Conservation (phyloP, 2,329 filamentous ascomycete species). For the Colletotrichum endophyticum region DNA sequence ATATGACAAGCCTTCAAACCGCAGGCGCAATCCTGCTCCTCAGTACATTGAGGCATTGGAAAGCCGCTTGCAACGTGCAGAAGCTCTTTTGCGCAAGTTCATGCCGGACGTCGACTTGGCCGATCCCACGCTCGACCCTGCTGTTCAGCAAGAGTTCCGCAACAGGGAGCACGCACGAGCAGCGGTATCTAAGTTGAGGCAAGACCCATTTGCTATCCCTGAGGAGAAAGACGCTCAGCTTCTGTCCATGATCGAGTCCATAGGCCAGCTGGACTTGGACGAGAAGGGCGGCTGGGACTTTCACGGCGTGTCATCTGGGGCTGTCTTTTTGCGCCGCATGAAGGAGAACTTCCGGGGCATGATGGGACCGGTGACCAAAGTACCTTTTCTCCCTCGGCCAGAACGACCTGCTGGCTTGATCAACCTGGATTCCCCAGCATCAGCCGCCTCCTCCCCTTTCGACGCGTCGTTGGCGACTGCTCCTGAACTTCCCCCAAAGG, state of each 20-base stretch:
- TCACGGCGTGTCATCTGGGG: constrained; percentile 89
- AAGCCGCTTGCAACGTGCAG: constrained; percentile 80
- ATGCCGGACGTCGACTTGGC: constrained; percentile 85
- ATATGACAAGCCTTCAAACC: constrained; percentile 93
- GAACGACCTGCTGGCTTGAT: constrained; percentile 53
- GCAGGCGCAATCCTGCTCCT: constrained; percentile 86
- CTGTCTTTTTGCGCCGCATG: constrained; percentile 86
- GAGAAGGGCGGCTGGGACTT: constrained; percentile 95
- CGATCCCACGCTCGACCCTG: constrained; percentile 81
- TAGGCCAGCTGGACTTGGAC: constrained; percentile 88
- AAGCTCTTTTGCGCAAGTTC: constrained; percentile 78
- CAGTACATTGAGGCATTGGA: constrained; percentile 94
- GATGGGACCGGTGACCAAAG: constrained; percentile 67
- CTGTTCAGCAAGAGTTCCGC: constrained; percentile 72
- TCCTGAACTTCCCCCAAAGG: constrained; percentile 72
- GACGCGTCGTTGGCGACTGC: constrained; percentile 57
- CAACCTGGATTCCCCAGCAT: constrained; percentile 72
- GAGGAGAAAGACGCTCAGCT: constrained; percentile 73
- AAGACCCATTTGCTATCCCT: constrained; percentile 32
- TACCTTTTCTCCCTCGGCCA: constrained; percentile 61
- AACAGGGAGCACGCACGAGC: constrained; percentile 58
- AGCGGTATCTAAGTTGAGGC: constrained; percentile 46
- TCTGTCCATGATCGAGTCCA: constrained; percentile 93
- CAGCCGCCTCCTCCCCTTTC: constrained; percentile 65
- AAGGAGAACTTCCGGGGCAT: constrained; percentile 85